These are phyloP conservation scores for Aspergillus biplanus DNA, from an alignment of 495 filamentous ascomycete genomes.

Conservation along the genomic window DNA sequence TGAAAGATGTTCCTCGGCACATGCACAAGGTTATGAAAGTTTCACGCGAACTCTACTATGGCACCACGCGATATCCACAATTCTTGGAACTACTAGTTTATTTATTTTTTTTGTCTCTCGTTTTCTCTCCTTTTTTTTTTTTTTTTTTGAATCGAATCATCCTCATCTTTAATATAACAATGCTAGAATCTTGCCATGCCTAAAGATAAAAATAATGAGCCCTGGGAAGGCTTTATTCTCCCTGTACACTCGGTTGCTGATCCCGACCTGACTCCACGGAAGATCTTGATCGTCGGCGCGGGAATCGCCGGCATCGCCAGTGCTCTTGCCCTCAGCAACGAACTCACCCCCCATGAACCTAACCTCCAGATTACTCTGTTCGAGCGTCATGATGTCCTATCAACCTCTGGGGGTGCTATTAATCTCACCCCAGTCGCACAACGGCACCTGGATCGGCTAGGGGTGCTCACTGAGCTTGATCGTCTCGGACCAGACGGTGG, in stretches of 20 bases:
- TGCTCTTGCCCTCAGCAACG: slow-evolving; percentile 55
- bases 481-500: slow-evolving; percentile 47
- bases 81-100: no score
- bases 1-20: no score
- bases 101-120: no score
- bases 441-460: slow-evolving; percentile 58
- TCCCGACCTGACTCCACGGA: slow-evolving; percentile 30
- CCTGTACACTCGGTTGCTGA: neutral
- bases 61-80: no score
- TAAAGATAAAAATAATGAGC: slow-evolving; percentile 9
- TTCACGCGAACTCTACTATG: no score
- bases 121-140: no score
- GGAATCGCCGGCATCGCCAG: slow-evolving; percentile 60
- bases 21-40: no score
- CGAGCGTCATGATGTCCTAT: slow-evolving; percentile 58
- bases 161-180: neutral
- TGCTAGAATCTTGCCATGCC: neutral
- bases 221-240: slow-evolving; percentile 13
- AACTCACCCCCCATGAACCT: slow-evolving; percentile 47
- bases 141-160: no score
- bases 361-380: slow-evolving; percentile 56
- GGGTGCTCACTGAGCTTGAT: slow-evolving; percentile 50
- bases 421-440: slow-evolving; percentile 66
- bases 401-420: slow-evolving; percentile 63
- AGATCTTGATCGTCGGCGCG: slow-evolving; percentile 57